These are phyloP conservation scores for Calvatia gigantea DNA, from an alignment of 768 basidiomycete genomes.

Conservation along the genomic window DNA sequence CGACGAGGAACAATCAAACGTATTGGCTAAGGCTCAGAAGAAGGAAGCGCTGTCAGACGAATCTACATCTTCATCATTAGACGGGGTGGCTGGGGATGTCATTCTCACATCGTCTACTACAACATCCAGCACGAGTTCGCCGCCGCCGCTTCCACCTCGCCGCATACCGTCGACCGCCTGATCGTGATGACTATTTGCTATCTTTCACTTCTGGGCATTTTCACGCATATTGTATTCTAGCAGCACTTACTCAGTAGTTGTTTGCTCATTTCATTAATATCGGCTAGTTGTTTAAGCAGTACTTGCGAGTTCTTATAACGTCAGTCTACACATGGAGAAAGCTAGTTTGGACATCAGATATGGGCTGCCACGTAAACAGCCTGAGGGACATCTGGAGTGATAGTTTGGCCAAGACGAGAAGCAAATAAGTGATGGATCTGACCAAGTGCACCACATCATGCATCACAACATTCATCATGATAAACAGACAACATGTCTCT, in stretches of 20 bases:
- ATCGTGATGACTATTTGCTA: constrained; percentile 1
- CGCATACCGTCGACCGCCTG: constrained; percentile 20
- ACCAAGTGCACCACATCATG: not conserved
- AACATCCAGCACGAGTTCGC: constrained; percentile 8
- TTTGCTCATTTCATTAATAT: not conserved
- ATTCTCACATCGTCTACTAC: not conserved
- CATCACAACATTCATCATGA: not conserved
- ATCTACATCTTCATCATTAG: constrained; percentile 4
- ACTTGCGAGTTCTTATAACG: not conserved
- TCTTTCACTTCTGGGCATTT: constrained; percentile 5
- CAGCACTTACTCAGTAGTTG: not conserved
- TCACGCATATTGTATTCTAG: constrained; percentile 8
- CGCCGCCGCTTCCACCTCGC: constrained; percentile 28
- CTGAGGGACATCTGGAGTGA: not conserved
- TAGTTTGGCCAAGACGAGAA: not conserved
- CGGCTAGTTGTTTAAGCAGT: not conserved
- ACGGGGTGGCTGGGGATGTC: constrained; percentile 6
- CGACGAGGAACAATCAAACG: not conserved
- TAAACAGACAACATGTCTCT: constrained; percentile 1
- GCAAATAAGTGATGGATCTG: no score
- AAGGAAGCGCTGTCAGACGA: not conserved
- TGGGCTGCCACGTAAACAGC: not conserved
- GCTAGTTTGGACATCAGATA: not conserved
- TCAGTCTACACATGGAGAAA: not conserved
- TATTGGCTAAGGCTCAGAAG: not conserved